These are phyloP conservation scores for Diplotaxis tenuifolia DNA, from an alignment of 345 rosid genomes.

Conservation along the genomic window DNA sequence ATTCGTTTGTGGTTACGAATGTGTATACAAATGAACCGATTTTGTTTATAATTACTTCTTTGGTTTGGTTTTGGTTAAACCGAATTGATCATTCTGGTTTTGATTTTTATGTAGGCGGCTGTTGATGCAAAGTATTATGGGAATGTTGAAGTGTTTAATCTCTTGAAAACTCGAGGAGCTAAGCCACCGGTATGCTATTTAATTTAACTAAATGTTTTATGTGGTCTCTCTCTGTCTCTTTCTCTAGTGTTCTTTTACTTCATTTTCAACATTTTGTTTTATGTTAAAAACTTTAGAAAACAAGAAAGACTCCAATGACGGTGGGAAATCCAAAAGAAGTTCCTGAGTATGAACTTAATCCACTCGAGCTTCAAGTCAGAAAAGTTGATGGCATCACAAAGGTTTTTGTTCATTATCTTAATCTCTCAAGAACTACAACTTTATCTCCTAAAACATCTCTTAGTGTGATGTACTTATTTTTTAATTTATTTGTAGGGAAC, in stretches of 20 bases:
- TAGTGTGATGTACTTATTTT: not conserved
- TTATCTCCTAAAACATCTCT: not conserved
- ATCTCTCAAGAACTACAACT: not conserved
- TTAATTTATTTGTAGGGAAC: slow-evolving; percentile 53
- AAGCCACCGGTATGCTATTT: slow-evolving; percentile 60
- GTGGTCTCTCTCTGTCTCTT: not conserved
- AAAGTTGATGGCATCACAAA: slow-evolving; percentile 80
- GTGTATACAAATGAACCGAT: not conserved
- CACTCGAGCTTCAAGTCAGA: slow-evolving; percentile 85
- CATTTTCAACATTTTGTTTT: slow-evolving; percentile 19
- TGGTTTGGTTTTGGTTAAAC: not conserved
- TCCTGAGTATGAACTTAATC: slow-evolving; percentile 95
- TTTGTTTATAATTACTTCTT: not conserved
- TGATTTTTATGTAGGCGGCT: slow-evolving; percentile 61
- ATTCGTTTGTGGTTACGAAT: not conserved
- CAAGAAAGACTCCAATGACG: slow-evolving; percentile 91
- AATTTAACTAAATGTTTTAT: not conserved
- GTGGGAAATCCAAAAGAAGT: slow-evolving; percentile 87
- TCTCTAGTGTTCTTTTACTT: not conserved
- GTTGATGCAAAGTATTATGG: slow-evolving; percentile 92
- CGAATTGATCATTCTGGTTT: not conserved
- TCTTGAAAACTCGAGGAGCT: slow-evolving; percentile 92
- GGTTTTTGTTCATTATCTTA: slow-evolving; percentile 39
- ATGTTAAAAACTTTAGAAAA: slow-evolving; percentile 50
- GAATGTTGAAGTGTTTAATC: slow-evolving; percentile 68